Evolutionary conservation across 2,329 filamentous ascomycete genomes (phyloP).

Genomic region (Fusarium cyanostomum): DNA sequence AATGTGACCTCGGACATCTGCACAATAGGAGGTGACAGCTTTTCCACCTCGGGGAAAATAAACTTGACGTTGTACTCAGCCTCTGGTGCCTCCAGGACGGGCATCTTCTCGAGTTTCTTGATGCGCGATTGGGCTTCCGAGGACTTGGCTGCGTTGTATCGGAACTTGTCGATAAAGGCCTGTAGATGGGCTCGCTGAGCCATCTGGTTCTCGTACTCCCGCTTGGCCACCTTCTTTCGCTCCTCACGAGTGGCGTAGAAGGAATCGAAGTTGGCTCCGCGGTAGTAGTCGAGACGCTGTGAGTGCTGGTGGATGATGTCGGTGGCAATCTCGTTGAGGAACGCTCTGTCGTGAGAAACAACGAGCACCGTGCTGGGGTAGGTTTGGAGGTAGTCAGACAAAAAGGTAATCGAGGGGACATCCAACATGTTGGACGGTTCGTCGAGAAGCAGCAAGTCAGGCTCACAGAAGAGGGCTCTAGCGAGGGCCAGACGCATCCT

Average conservation of each 20-base stretch:
- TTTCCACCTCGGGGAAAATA: constrained; percentile 97
- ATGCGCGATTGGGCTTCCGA: constrained; percentile 98
- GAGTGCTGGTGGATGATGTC: constrained; percentile 99
- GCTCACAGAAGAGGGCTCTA: constrained; percentile 96
- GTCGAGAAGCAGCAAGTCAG: constrained; percentile 93
- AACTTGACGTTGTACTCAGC: constrained; percentile 96
- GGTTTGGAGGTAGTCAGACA: constrained; percentile 91
- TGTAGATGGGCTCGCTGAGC: constrained; percentile 91
- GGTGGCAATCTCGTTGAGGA: constrained; percentile 98
- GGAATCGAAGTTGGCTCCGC: constrained; percentile 94
- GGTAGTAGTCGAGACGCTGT: constrained; percentile 97
- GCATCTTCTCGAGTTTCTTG: constrained; percentile 99
- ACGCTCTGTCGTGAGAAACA: constrained; percentile 98
- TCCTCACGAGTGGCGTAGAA: constrained; percentile 99
- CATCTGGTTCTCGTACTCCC: constrained; percentile 99
- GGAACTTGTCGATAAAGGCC: constrained; percentile 99
- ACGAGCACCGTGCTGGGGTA: constrained; percentile 97
- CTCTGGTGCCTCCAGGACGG: constrained; percentile 88
- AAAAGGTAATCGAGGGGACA: constrained; percentile 98
- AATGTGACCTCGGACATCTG: constrained; percentile 96
- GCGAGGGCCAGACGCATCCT: constrained; percentile 96
- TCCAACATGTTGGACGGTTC: constrained; percentile 99
- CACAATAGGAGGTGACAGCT: constrained; percentile 95
- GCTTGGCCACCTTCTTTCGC: constrained; percentile 93
- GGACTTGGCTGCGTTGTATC: constrained; percentile 98